phyloP scores from a whole-genome alignment of 495 filamentous ascomycete species.

The Poronia punctata region DNA sequence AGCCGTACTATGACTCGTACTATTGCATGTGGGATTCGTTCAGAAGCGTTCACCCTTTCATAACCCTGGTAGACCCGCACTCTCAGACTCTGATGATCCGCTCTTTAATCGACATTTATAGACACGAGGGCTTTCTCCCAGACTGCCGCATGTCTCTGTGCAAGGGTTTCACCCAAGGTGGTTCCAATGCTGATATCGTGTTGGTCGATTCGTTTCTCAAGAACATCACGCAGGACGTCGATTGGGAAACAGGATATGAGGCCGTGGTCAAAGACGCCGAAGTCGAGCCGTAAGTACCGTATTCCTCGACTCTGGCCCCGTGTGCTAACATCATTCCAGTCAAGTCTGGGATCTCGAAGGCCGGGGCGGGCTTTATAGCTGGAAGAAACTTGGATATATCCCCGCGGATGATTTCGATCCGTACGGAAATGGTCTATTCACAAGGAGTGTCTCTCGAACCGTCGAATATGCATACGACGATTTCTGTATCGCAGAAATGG shows the following conservation, averaged over 20 bases:
- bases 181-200: conserved; percentile 64
- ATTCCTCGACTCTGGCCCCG: background rate
- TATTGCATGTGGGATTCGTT: conserved; percentile 69
- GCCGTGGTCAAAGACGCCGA: conserved; percentile 65
- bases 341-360: conserved; percentile 59
- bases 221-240: conserved; percentile 48
- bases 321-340: conserved; percentile 1
- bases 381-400: conserved; percentile 59
- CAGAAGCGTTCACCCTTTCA: conserved; percentile 55
- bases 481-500: conserved; percentile 59
- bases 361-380: conserved; percentile 55
- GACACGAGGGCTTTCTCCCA: conserved; percentile 56
- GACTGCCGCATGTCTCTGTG: conserved; percentile 58
- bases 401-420: conserved; percentile 57
- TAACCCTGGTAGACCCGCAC: conserved; percentile 58
- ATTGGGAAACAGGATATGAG: conserved; percentile 60
- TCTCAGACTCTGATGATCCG: conserved; percentile 58
- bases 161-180: conserved; percentile 65
- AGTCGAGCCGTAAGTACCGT: conserved; percentile 43
- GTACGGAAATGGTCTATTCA: conserved; percentile 54
- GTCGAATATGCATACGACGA: conserved; percentile 69
- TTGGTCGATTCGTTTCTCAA: conserved; percentile 62
- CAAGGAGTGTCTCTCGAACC: conserved; percentile 60
- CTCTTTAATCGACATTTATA: conserved; percentile 60
- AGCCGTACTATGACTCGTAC: conserved; percentile 67